Evolutionary conservation across 805 yeast species (phyloP).

Genomic region (Candida arabinofermentans): DNA sequence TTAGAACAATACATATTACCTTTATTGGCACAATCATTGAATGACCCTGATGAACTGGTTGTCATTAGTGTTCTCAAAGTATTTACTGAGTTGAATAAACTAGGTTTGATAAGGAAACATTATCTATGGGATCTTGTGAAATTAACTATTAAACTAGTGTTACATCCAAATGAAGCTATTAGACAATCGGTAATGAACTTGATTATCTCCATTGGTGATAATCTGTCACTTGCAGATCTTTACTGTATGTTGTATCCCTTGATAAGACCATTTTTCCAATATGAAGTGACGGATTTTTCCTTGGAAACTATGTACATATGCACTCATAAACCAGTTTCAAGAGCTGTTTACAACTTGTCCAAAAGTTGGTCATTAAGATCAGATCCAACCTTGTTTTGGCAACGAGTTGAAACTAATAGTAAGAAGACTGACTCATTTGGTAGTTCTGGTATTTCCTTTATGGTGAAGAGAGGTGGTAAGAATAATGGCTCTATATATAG

Average conservation of each 20-base stretch:
- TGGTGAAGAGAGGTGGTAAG: slow-evolving; percentile 21
- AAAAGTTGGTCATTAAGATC: slow-evolving; percentile 70
- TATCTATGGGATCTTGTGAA: slow-evolving; percentile 53
- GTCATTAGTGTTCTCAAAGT: slow-evolving; percentile 63
- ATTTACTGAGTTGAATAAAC: slow-evolving; percentile 49
- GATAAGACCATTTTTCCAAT: slow-evolving; percentile 67
- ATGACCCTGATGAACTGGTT: slow-evolving; percentile 81
- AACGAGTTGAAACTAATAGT: slow-evolving; percentile 35
- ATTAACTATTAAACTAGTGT: slow-evolving; percentile 49
- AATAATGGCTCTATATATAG: slow-evolving; percentile 14
- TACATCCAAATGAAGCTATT: slow-evolving; percentile 89
- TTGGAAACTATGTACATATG: slow-evolving; percentile 67
- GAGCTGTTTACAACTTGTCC: slow-evolving; percentile 59
- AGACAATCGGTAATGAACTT: slow-evolving; percentile 63
- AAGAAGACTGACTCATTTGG: slow-evolving; percentile 42
- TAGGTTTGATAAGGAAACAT: slow-evolving; percentile 51
- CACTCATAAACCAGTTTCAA: slow-evolving; percentile 62
- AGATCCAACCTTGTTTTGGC: slow-evolving; percentile 78
- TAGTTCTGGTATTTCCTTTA: slow-evolving; percentile 34
- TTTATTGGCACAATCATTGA: slow-evolving; percentile 71
- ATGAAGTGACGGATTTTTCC: slow-evolving; percentile 66
- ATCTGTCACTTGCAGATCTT: slow-evolving; percentile 69
- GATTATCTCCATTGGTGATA: slow-evolving; percentile 56
- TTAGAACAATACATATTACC: slow-evolving; percentile 89
- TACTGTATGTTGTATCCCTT: slow-evolving; percentile 83